These are phyloP conservation scores for Imleria badia DNA, from an alignment of 768 basidiomycete species.

Conservation along the genomic window DNA sequence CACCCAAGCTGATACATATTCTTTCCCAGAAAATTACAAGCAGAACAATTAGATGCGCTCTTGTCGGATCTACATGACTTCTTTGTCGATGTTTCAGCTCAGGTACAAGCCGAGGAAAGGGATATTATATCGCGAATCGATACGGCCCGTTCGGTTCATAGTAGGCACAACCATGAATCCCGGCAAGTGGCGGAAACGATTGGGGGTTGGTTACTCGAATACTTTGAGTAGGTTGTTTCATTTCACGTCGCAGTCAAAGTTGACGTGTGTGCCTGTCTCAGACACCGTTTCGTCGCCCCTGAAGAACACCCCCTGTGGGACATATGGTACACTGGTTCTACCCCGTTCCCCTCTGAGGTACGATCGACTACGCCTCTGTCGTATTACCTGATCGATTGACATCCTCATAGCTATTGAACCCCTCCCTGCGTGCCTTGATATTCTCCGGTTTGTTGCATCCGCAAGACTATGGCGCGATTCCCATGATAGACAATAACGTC, in stretches of 20 bases:
- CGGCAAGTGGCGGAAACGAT: conserved; percentile 30
- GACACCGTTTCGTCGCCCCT: conserved; percentile 43
- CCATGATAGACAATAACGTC: conserved; percentile 1
- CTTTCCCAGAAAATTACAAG: conserved; percentile 41
- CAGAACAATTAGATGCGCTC: conserved; percentile 35
- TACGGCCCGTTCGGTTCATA: conserved; percentile 16
- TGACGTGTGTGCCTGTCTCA: conserved; percentile 22
- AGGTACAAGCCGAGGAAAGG: conserved; percentile 36
- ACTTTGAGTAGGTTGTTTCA: conserved; percentile 44
- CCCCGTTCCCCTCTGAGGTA: conserved; percentile 70
- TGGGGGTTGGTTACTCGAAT: conserved; percentile 50
- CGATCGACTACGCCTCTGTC: conserved; percentile 5
- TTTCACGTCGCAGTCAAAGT: neutral
- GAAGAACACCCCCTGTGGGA: conserved; percentile 62
- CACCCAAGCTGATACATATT: conserved; percentile 15
- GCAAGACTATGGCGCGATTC: conserved; percentile 40
- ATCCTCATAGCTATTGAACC: conserved; percentile 58
- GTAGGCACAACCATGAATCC: conserved; percentile 19
- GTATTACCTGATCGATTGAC: neutral
- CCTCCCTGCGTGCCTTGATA: conserved; percentile 61
- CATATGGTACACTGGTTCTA: conserved; percentile 68
- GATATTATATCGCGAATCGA: conserved; percentile 28
- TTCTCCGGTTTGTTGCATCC: conserved; percentile 63
- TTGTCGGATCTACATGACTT: conserved; percentile 42
- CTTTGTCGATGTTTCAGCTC: conserved; percentile 34